Conservation (phyloP, 116 monocot species). For the Trichopus zeylanicus region DNA sequence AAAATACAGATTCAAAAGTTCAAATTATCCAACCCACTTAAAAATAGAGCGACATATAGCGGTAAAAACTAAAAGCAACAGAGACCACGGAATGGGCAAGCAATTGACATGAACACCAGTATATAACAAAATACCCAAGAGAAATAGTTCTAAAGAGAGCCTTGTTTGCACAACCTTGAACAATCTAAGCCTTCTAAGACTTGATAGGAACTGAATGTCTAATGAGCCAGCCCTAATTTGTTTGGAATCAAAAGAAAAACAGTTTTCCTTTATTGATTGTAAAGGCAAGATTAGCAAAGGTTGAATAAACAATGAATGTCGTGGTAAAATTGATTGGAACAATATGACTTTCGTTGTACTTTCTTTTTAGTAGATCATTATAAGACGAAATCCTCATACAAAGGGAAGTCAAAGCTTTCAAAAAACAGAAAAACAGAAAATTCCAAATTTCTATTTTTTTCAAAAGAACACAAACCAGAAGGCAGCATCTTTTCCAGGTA, state of each 20-base stretch:
- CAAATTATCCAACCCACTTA: neutral
- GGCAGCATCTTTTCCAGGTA: constrained; percentile 69
- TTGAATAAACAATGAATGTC: too few species aligned
- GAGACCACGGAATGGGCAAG: neutral
- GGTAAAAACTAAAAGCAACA: neutral
- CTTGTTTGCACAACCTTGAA: neutral
- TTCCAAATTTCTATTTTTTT: neutral
- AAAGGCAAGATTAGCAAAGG: too few species aligned
- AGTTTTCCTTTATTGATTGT: too few species aligned
- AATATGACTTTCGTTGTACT: too few species aligned
- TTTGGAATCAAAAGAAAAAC: neutral
- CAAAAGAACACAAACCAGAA: constrained; percentile 63
- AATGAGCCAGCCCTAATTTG: neutral
- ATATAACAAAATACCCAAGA: neutral
- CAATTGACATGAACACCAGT: neutral
- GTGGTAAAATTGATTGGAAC: too few species aligned
- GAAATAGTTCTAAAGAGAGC: neutral
- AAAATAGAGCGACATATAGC: neutral
- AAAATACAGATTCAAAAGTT: neutral
- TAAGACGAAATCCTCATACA: too few species aligned
- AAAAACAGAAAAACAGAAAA: neutral
- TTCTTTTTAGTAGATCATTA: too few species aligned
- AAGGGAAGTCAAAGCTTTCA: too few species aligned
- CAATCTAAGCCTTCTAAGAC: neutral
- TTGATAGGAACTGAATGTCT: neutral